Conservation (phyloP, 257 asterid species). For the Solanum phureja region DNA sequence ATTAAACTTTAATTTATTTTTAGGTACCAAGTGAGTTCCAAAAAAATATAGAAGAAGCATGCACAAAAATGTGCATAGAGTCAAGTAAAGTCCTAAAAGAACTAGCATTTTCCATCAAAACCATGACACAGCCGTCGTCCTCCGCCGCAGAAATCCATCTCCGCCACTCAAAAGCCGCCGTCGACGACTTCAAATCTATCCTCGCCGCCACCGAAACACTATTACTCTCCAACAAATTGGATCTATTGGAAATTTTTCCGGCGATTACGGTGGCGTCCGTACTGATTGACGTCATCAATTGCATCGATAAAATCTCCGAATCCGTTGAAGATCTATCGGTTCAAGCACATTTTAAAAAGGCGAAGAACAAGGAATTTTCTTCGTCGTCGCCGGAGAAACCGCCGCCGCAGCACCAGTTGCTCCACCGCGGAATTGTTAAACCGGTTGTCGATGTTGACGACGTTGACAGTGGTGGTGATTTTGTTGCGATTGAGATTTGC, state of each 20-base stretch:
- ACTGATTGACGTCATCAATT: constrained; percentile 30
- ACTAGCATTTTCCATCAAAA: constrained; percentile 31
- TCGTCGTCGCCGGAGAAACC: neutral
- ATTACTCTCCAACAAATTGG: constrained; percentile 4
- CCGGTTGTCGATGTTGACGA: constrained; percentile 24
- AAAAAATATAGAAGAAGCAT: constrained; percentile 19
- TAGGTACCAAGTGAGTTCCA: constrained; percentile 30
- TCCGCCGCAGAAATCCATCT: constrained; percentile 11
- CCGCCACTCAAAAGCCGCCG: constrained; percentile 18
- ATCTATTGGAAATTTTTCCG: constrained; percentile 31
- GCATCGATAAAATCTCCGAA: constrained; percentile 27
- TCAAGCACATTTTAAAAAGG: constrained; percentile 28
- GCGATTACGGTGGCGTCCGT: constrained; percentile 37
- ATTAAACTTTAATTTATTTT: neutral
- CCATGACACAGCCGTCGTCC: constrained; percentile 20
- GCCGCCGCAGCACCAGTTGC: constrained; percentile 14
- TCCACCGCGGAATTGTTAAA: constrained; percentile 47
- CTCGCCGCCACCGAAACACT: constrained; percentile 7
- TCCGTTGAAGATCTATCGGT: constrained; percentile 36
- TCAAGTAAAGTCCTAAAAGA: constrained; percentile 35
- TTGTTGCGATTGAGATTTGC: constrained; percentile 15
- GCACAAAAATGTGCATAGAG: constrained; percentile 41
- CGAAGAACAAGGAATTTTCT: neutral
- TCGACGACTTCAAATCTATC: constrained; percentile 17
- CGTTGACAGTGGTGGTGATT: neutral